Base-by-base conservation (phyloP, 352 stramenopile species). In the Peronospora destructor region DNA sequence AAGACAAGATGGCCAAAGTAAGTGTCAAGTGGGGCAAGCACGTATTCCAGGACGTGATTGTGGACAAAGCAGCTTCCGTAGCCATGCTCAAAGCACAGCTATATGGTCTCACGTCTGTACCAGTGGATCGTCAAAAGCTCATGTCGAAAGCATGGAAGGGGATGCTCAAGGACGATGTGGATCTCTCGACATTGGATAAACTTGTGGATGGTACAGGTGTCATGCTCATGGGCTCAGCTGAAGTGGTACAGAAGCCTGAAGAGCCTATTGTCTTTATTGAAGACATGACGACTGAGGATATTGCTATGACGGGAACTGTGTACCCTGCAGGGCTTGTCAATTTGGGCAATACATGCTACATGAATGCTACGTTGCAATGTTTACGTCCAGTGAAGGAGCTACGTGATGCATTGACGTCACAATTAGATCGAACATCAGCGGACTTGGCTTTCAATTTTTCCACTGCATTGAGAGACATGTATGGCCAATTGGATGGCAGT, bases 341-440 rank as follows among this genome's bases (percentile, higher is more conserved):
- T 57, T 61, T 98, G 16, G 94, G 94, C 61, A 90, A 94, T 58
- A 94, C 83, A 43, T 94, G 83, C 60, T 94, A 91, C 71, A 91
- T 98, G 73, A 98, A 98, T 64, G 90, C 87, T 17, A 97, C 96
- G 25, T 64, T 98, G 37, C 80, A 91, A 64, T 98, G 92, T 63
- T 69, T 98, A 16, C 87, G 91, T 5, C 78, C 83, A 1, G 79
- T 98, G 32, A 85, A 77, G 16, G 86, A 97, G 52, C 76, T 98
- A 23, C 86, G 93, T 21, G 54, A 82, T 9, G 80, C 83, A 29
- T 71, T 98, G 12, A 72, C 78, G 38, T 48, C 70, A 19, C 76
- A 85, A 40, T 34, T 47, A 0, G 70, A 75, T 23, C 74, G 68
- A 10, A 59, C 85, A 11, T 87, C 76, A 11, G 59, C 66, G 6